Base-by-base conservation (phyloP, 768 basidiomycete genomes). In the Naganishia randhawae region DNA sequence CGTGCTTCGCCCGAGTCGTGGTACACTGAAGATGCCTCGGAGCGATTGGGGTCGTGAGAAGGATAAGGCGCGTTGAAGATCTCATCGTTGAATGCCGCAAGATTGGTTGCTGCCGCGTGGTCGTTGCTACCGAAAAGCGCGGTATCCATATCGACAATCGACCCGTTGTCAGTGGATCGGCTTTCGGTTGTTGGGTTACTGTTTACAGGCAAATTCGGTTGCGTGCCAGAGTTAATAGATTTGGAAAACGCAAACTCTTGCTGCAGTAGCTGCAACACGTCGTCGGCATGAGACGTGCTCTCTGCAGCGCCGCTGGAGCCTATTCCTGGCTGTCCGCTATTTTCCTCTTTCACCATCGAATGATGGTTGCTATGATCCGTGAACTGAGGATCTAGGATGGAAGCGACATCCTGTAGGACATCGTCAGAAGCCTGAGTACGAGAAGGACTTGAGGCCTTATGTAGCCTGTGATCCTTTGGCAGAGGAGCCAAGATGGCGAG, bases 351-450 rank as follows among this genome's bases (percentile, higher is more conserved):
- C 1, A 41, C 37, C 37, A n/a, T 16, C n/a, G n/a, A 7, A 41
- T 35, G 7, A 5, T 13, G 22, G 3, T 9, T 14, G 25, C 22
- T 39, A 17, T 29, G n/a, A 41, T 61, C 39, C 3, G 57, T 61
- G 32, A 61, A 61, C 10, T 61, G 57, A 39, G 57, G 57, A 41
- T 61, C 57, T 39, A 61, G 37, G 25, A 61, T 39, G 7, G 57
- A 35, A 22, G 57, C 57, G 27, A 61, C n/a, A 35, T 61, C 57
- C 37, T 61, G 57, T 13, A 61, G 29, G 19, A 61, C 57, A 41
- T 61, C 57, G 27, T 61, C 57, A 7, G 57, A 61, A 4, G 37
- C 25, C 57, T 61, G 57, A 6, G 57, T 61, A 39, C 39, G 37
- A 29, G 57, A 61, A 14, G 57, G 57, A 16, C 57, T 61, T n/a